Evolutionary conservation across 1,139 yeast genomes (phyloP).

Genomic region (Saccharomyces uvarum): DNA sequence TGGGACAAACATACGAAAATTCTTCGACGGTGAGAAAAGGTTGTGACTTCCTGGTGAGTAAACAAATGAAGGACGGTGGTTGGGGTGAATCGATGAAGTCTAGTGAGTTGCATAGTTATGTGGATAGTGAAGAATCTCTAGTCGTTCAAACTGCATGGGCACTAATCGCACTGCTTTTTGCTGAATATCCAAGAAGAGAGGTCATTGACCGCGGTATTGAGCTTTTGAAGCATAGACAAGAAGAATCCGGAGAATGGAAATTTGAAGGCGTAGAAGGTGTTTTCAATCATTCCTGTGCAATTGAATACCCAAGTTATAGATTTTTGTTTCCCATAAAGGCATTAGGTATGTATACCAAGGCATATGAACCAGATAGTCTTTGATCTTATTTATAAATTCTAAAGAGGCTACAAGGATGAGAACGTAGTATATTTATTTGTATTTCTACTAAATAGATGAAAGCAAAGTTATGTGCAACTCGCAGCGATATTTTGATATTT

Average conservation of each 20-base stretch:
- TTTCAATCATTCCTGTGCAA: slow-evolving; percentile 88
- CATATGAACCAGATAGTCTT: slow-evolving; percentile 14
- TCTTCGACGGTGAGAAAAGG: slow-evolving; percentile 60
- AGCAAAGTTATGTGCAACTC: not conserved
- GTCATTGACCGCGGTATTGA: slow-evolving; percentile 59
- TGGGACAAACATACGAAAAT: slow-evolving; percentile 55
- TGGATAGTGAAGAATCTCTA: slow-evolving; percentile 53
- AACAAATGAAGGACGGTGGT: slow-evolving; percentile 86
- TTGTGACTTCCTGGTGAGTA: slow-evolving; percentile 71
- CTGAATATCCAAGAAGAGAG: slow-evolving; percentile 64
- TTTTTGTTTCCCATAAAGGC: slow-evolving; percentile 91
- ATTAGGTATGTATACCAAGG: slow-evolving; percentile 59
- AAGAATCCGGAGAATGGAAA: slow-evolving; percentile 73
- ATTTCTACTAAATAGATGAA: not conserved
- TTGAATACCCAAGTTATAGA: slow-evolving; percentile 91
- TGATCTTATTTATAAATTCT: slow-evolving; percentile 1
- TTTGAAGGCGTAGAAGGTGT: slow-evolving; percentile 91
- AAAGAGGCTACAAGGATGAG: not conserved
- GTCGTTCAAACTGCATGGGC: slow-evolving; percentile 96
- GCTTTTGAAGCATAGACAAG: slow-evolving; percentile 61
- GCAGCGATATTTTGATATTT: not conserved
- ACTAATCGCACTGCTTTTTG: slow-evolving; percentile 69
- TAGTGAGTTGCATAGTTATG: slow-evolving; percentile 71
- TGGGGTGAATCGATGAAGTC: slow-evolving; percentile 90
- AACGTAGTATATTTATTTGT: slow-evolving; percentile 2